Percentiles rank a stretch among this genome's conserved stretches.
Evolutionary conservation across 116 monocot genomes (phyloP).

Genomic region (Thalassia testudinum): DNA sequence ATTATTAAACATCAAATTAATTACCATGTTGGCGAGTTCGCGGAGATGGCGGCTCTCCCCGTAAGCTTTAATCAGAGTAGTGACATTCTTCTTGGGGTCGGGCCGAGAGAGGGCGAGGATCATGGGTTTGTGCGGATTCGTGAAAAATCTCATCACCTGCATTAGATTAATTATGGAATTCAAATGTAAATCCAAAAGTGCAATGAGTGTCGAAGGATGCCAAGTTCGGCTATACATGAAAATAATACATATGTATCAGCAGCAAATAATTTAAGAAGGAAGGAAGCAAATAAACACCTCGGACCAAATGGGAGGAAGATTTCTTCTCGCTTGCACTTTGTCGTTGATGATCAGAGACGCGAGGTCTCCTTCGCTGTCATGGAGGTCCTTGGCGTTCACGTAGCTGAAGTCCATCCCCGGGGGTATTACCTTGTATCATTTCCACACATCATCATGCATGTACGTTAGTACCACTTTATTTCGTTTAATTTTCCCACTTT

Average conservation of each 20-base stretch:
- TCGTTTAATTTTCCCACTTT: no score
- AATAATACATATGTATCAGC: no score
- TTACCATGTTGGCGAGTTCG: constrained; percentile 65
- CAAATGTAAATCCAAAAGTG: no score
- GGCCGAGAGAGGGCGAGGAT: constrained; percentile 73
- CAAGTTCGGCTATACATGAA: no score
- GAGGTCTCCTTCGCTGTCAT: constrained; percentile 23
- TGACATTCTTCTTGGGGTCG: constrained; percentile 78
- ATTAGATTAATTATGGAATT: no score
- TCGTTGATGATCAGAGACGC: constrained; percentile 1
- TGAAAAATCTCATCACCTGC: constrained; percentile 66
- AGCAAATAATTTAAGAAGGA: no score
- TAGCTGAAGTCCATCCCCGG: constrained; percentile 84
- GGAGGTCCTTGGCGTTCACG: constrained; percentile 33
- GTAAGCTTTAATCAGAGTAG: constrained; percentile 57
- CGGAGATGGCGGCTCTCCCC: constrained; percentile 48
- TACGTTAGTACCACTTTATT: no score
- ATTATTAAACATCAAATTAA: no score
- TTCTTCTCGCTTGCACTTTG: constrained; percentile 8
- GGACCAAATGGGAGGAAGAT: constrained; percentile 65
- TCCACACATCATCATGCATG: no score
- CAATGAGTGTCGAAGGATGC: no score
- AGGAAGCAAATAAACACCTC: no score
- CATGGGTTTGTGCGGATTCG: constrained; percentile 84
- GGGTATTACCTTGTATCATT: no score